Evolutionary conservation across 2,329 filamentous ascomycete genomes (phyloP), one percentile per base, ranked within the genome.

Genomic region (Orbilia brochopaga): DNA sequence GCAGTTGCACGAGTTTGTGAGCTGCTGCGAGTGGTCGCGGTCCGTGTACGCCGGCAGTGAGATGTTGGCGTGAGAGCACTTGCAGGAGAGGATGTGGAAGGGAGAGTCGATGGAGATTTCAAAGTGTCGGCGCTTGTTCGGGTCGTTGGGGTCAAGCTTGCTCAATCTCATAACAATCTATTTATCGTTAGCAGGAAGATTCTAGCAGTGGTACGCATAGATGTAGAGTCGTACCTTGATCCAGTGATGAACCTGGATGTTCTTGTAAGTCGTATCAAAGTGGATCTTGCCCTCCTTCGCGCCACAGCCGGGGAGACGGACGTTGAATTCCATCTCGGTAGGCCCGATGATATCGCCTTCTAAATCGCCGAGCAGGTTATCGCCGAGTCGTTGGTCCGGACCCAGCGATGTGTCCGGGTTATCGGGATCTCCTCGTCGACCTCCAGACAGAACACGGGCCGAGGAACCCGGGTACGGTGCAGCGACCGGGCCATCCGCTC

Each of bases 61-160:
- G 24, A 90, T 96, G 79, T 96, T 96, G 55, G 90, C 89, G 78
- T 94, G 90, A 0, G 91, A 95, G n/a, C 92, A 92, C 73, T 90
- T 90, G 81, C 92, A 97, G 73, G 92, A 93, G 53, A 96, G 88
- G 51, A 96, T 91, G 73, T 93, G 93, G 78, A 97, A 93, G 0
- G 92, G 92, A 1, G 92, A 96, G 80, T 97, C 92, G 76, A 97
- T 97, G 75, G 91, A 96, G 76, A 96, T 96, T 79, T 97, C 92
- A 75, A 96, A 97, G 78, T 96, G 92, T 35, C 92, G 86, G 74
- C 92, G 86, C 78, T 92, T 92, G 0, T 83, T 83, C 0, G 91
- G 87, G 76, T 96, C 90, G 10, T 88, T 86, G 42, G 88, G 85
- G 76, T 96, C 92, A 13, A 89, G 82, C 76, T 91, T 91, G 30